A percentile compares a stretch with the other conserved stretches of the same genome.
phyloP scores from a whole-genome alignment of 495 filamentous ascomycete species.

The Chaetomidium leptoderma region DNA sequence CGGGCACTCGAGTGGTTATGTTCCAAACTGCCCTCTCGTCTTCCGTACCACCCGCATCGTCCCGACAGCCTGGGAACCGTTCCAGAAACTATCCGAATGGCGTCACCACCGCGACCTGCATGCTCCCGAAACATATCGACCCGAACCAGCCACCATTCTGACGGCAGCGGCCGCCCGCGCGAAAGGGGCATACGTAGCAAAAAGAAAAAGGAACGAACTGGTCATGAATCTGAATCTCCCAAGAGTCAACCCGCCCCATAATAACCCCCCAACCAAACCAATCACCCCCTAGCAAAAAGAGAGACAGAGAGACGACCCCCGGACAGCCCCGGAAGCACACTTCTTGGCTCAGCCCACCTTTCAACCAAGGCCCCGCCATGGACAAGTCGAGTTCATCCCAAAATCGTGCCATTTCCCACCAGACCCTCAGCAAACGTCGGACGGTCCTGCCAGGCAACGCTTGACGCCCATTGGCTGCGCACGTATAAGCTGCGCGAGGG shows the following conservation, averaged over 20 bases:
- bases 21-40: too few relatives aligned
- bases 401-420: conserved; percentile 4
- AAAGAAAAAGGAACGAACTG: background rate
- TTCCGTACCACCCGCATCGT: too few relatives aligned
- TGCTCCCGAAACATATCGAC: too few relatives aligned
- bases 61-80: background rate
- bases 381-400: background rate
- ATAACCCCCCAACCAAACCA: too few relatives aligned
- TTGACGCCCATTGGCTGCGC: background rate
- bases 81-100: background rate
- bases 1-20: too few relatives aligned
- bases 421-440: background rate
- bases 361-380: background rate
- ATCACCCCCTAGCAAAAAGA: too few relatives aligned
- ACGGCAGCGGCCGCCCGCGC: too few relatives aligned
- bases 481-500: background rate
- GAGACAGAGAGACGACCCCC: too few relatives aligned
- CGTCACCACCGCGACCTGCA: background rate
- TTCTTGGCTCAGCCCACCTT: background rate
- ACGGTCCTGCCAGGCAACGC: background rate
- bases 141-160: too few relatives aligned
- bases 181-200: background rate
- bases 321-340: background rate
- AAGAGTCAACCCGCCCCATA: too few relatives aligned
- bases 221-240: too few relatives aligned